phyloP scores from a whole-genome alignment of 805 yeast species.

The Metschnikowia continentalis region DNA sequence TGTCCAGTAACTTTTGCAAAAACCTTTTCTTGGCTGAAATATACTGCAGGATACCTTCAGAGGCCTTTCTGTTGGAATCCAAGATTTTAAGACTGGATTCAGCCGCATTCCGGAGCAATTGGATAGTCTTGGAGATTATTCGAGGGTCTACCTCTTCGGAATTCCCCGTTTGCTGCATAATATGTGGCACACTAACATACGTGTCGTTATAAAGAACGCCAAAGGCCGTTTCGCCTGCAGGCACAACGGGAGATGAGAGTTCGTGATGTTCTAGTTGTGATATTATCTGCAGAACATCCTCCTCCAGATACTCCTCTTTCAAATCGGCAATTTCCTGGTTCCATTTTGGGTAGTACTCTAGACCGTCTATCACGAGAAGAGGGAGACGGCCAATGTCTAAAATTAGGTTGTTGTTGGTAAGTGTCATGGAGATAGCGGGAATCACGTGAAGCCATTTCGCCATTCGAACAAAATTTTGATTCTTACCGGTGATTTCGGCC shows the following conservation, averaged over 20 bases:
- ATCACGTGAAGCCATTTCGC: constrained; percentile 17
- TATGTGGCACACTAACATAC: constrained; percentile 10
- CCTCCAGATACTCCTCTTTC: constrained; percentile 4
- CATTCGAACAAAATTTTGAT: constrained; percentile 6
- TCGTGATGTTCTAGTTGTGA: constrained; percentile 9
- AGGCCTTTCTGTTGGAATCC: background rate
- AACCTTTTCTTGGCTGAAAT: background rate
- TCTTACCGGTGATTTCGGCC: background rate
- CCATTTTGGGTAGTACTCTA: constrained; percentile 14
- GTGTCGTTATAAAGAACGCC: constrained; percentile 14
- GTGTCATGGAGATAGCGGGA: constrained; percentile 8
- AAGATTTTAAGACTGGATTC: background rate
- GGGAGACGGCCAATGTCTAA: constrained; percentile 12
- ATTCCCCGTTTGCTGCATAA: constrained; percentile 10
- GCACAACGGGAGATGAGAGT: background rate
- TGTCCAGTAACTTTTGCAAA: background rate
- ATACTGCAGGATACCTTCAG: constrained; percentile 3
- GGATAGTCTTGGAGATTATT: constrained; percentile 1
- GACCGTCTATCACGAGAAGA: constrained; percentile 14
- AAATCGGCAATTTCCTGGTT: constrained; percentile 7
- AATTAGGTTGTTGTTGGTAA: background rate
- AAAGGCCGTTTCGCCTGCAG: constrained; percentile 12
- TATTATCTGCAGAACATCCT: constrained; percentile 3
- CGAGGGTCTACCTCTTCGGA: background rate
- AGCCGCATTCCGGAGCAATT: constrained; percentile 1